Evolutionary conservation across 495 filamentous ascomycete genomes (phyloP), one percentile per base, ranked within the genome.

Genomic region (Bathelium albidoporum): DNA sequence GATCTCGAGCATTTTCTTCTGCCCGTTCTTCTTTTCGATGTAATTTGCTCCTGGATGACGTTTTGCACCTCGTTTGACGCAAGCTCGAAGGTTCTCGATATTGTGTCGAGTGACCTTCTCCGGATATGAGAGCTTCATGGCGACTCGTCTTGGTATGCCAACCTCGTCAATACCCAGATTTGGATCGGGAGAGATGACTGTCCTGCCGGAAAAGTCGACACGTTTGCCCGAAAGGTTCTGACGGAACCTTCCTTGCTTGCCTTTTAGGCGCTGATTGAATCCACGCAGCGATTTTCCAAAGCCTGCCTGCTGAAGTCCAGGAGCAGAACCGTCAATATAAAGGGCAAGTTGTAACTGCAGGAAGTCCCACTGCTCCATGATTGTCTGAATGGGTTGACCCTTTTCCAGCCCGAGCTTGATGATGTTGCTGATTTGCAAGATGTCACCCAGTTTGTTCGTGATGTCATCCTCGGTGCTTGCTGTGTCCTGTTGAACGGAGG

Each of bases 351-450:
- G 91, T 10, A 95, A 77, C 70, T 96, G 91, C 69, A 98, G 78
- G 70, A 91, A 97, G 70, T 97, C 94, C 95, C 95, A 98, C 65
- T 94, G 91, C 75, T 97, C 94, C 89, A 97, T 96, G 60, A 97
- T 89, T 1, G 86, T 91, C 67, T 87, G 82, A 2, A 98, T 82
- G 5, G 89, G 85, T 10, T 89, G 86, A 43, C 94, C 95, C 66
- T 88, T 89, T 41, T 86, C 76, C 31, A 98, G 72, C 0, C 89
- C 88, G 32, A 86, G 84, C 49, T 89, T 87, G 58, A 98, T 85
- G 53, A 90, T 80, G 58, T 86, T 87, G 70, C 91, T 95, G 68
- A 92, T 89, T 60, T 92, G 85, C 3, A 96, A 85, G 67, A 98
- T 97, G 71, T 98, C 94, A 14, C 90, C 87, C 28, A 97, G 79